These are phyloP conservation scores for Clavispora vitiphila DNA, from an alignment of 805 yeast genomes.

Conservation along the genomic window DNA sequence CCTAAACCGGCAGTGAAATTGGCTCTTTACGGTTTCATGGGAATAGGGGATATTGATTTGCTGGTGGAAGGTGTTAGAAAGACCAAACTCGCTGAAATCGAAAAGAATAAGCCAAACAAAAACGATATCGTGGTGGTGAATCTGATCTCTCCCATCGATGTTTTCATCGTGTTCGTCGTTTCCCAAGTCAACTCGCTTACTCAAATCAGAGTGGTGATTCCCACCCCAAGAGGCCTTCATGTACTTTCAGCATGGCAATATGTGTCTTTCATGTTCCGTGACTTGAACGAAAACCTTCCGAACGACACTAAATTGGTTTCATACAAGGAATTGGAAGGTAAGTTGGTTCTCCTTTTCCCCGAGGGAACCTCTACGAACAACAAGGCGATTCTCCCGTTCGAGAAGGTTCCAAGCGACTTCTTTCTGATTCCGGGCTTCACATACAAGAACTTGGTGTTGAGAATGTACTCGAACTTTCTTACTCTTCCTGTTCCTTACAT, in stretches of 20 bases:
- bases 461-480: constrained; percentile 30
- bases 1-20: constrained; percentile 14
- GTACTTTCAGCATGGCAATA: constrained; percentile 22
- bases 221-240: constrained; percentile 31
- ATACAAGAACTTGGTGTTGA: constrained; percentile 34
- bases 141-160: constrained; percentile 56
- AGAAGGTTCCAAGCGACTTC: constrained; percentile 6
- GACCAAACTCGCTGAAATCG: constrained; percentile 30
- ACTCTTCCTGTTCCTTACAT: constrained; percentile 34
- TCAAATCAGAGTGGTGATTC: constrained; percentile 32
- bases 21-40: constrained; percentile 23
- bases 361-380: constrained; percentile 91
- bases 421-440: constrained; percentile 17
- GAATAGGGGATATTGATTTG: constrained; percentile 34
- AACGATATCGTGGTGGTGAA: constrained; percentile 55
- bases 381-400: constrained; percentile 62
- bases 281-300: neutral
- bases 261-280: constrained; percentile 20
- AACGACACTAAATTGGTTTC: constrained; percentile 14
- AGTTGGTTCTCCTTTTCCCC: constrained; percentile 52
- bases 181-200: constrained; percentile 20
- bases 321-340: constrained; percentile 26
- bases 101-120: constrained; percentile 28
- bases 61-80: constrained; percentile 48
- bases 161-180: constrained; percentile 30